Conservation (phyloP, 163 green algal species). For the Chloromonas sp. region DNA sequence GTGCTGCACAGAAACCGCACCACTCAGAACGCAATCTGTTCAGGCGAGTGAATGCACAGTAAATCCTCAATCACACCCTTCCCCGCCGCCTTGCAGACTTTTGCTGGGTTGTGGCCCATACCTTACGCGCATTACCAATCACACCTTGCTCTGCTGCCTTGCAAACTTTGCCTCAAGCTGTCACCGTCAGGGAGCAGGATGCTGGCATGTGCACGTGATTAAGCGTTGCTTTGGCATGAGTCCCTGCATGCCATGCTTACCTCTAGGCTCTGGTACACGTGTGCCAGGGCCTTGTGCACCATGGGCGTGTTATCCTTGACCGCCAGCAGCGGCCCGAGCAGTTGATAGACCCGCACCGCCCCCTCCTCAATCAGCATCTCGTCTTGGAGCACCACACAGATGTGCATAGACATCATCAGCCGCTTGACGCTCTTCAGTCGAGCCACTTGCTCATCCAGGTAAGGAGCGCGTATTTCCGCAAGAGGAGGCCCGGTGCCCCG, state of each 20-base stretch:
- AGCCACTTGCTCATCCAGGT: conserved; percentile 33
- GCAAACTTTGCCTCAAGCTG: too few relatives aligned
- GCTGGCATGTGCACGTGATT: too few relatives aligned
- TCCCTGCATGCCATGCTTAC: background rate
- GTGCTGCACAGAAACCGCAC: background rate
- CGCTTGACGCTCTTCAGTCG: conserved; percentile 37
- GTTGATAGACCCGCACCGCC: conserved; percentile 35
- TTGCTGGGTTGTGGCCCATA: too few relatives aligned
- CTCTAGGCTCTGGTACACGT: conserved; percentile 31
- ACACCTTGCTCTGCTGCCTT: too few relatives aligned
- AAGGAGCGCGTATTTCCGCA: conserved; percentile 19
- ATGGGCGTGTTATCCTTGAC: conserved; percentile 20
- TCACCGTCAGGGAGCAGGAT: too few relatives aligned
- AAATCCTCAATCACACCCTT: too few relatives aligned
- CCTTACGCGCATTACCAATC: too few relatives aligned
- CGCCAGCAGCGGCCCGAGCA: conserved; percentile 47
- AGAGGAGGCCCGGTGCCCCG: conserved; percentile 11
- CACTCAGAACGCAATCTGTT: background rate
- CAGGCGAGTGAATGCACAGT: too few relatives aligned
- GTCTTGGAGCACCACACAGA: conserved; percentile 29
- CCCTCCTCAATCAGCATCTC: conserved; percentile 51
- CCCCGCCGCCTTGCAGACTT: too few relatives aligned
- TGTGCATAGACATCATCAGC: conserved; percentile 47
- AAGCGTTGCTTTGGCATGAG: too few relatives aligned
- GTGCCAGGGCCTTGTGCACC: conserved; percentile 43